Conservation (phyloP, 2,329 filamentous ascomycete genomes). For the Parascedosporium putredinis region DNA sequence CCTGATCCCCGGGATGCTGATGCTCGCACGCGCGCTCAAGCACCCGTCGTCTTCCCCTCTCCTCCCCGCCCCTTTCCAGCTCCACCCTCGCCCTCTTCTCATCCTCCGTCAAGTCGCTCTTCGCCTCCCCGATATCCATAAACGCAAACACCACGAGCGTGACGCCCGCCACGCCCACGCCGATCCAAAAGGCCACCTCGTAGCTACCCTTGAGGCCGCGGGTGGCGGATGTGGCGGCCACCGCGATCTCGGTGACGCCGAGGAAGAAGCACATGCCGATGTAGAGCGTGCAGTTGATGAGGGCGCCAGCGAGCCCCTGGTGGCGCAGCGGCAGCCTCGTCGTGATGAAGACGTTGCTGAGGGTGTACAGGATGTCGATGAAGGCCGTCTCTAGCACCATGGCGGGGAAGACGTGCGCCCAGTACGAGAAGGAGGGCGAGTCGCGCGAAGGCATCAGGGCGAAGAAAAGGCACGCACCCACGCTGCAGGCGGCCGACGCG, state of each 20-base stretch:
- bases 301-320: constrained; percentile 54
- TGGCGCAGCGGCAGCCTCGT: constrained; percentile 45
- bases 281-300: constrained; percentile 53
- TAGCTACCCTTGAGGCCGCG: constrained; percentile 40
- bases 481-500: constrained; percentile 38
- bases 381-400: constrained; percentile 51
- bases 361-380: constrained; percentile 56
- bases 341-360: constrained; percentile 58
- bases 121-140: constrained; percentile 11
- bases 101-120: constrained; percentile 14
- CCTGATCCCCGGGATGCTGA: no score
- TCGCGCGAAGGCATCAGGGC: constrained; percentile 41
- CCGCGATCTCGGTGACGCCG: constrained; percentile 49
- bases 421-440: constrained; percentile 35
- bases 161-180: constrained; percentile 37
- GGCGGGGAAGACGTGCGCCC: constrained; percentile 53
- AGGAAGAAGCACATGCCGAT: constrained; percentile 53
- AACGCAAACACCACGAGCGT: constrained; percentile 32
- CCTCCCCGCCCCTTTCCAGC: neutral
- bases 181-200: constrained; percentile 51
- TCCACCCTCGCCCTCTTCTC: constrained; percentile 20
- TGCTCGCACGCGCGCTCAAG: no score
- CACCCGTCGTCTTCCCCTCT: neutral
- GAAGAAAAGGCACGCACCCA: constrained; percentile 42
- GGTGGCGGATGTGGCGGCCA: constrained; percentile 29